Evolutionary conservation across 2,329 filamentous ascomycete species (phyloP).

Genomic region (Aspergillus cejpii): DNA sequence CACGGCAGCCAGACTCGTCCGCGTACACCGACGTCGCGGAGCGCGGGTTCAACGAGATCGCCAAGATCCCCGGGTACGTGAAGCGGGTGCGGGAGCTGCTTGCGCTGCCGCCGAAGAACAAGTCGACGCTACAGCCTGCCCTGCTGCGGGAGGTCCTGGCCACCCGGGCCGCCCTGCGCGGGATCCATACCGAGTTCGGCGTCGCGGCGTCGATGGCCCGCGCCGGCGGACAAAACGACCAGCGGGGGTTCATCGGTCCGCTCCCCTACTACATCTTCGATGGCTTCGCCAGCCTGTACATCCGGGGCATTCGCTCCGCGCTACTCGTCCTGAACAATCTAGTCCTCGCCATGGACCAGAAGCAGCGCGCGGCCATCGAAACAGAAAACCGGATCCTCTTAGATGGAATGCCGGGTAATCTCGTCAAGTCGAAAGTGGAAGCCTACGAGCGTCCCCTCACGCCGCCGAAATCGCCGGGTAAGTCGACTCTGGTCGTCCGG

Average conservation of each 20-base stretch:
- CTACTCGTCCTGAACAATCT: constrained; percentile 20
- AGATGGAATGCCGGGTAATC: not conserved
- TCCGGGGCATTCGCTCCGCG: constrained; percentile 17
- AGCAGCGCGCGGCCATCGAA: constrained; percentile 14
- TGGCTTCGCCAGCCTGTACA: constrained; percentile 14
- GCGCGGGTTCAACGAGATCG: constrained; percentile 24
- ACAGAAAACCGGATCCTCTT: constrained; percentile 11
- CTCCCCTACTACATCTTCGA: constrained; percentile 20
- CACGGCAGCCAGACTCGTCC: constrained; percentile 24
- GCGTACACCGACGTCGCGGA: constrained; percentile 28
- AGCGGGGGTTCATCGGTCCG: constrained; percentile 19
- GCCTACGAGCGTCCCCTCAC: constrained; percentile 4
- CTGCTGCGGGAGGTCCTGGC: constrained; percentile 17
- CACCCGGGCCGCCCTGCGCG: constrained; percentile 18
- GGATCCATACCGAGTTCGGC: constrained; percentile 23
- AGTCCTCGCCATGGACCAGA: constrained; percentile 16
- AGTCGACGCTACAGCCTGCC: constrained; percentile 7
- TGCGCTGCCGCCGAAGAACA: constrained; percentile 3
- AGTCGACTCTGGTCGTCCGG: constrained; percentile 11
- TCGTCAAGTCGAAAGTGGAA: not conserved
- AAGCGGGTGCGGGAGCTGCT: constrained; percentile 17
- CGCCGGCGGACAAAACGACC: constrained; percentile 13
- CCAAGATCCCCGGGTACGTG: constrained; percentile 25
- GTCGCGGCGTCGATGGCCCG: constrained; percentile 20
- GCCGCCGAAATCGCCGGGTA: constrained; percentile 12